Base-by-base conservation (phyloP, 2,329 filamentous ascomycete species). In the Penicillium sp. region DNA sequence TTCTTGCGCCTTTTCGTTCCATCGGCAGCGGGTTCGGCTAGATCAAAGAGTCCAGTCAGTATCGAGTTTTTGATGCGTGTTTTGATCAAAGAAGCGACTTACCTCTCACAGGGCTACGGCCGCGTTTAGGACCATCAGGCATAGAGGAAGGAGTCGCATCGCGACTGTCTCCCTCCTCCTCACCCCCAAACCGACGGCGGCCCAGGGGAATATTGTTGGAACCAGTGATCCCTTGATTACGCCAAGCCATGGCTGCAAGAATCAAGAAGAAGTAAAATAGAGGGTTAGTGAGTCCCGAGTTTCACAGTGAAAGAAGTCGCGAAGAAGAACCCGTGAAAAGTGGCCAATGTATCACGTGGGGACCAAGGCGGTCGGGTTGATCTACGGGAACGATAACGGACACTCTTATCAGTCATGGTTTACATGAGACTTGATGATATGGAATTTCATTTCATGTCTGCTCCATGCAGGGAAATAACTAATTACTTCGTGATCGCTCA, bases 131-230 rank as follows among this genome's bases (percentile, higher is more conserved):
- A 47, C 68, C 68, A 59, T 71, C 64, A 39, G 68, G 56, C 36
- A 68, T 68, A 41, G 71, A 70, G 22, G 59, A 66, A 57, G 62
- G 71, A 46, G 66, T 66, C 41, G 64, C 69, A 36, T 63, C 61
- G 42, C 60, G 62, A 55, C 64, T 65, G 41, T 69, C 69, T 40
- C 68, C 69, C 33, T 66, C 66, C 40, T 60, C 78, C 32, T 77
- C 82, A 50, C 77, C 84, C 44, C 80, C 83, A 55, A 93, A 88
- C 45, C 89, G 84, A 51, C 80, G 77, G 55, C 80, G 93, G 35
- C 92, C 92, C 45, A 98, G 72, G 44, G 92, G 92, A 57, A 98
- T 94, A 60, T 95, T 96, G 69, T 98, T 98, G 30, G 93, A 96
- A 35, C 92, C 92, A 13, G 92, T 98, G 63, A 95, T 94, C 54